Conservation (phyloP, 768 basidiomycete genomes). For the Bullera alba region DNA sequence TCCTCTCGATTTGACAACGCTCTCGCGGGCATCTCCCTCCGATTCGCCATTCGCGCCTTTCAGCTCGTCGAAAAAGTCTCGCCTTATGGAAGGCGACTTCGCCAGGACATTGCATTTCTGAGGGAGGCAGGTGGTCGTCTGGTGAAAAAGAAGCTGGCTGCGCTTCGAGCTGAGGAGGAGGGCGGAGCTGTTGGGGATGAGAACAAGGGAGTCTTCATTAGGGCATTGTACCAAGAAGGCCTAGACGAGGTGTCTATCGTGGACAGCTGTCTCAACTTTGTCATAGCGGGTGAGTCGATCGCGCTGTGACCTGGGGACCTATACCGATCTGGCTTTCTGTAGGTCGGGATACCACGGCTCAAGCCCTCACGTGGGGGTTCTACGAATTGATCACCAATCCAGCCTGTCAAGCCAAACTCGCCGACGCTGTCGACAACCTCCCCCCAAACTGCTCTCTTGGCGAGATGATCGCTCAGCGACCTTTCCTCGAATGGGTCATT, state of each 20-base stretch:
- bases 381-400: constrained; percentile 21
- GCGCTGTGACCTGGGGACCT: background rate
- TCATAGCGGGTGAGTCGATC: constrained; percentile 26
- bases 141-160: background rate
- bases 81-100: background rate
- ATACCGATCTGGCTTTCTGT: background rate
- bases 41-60: constrained; percentile 20
- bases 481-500: constrained; percentile 16
- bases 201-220: background rate
- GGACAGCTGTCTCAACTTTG: constrained; percentile 24
- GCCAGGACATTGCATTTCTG: constrained; percentile 1
- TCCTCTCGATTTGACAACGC: constrained; percentile 16
- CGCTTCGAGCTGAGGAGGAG: background rate
- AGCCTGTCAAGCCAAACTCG: background rate
- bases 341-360: constrained; percentile 34
- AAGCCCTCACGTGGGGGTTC: constrained; percentile 26
- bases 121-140: background rate
- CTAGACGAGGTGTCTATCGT: constrained; percentile 10
- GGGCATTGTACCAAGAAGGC: constrained; percentile 10
- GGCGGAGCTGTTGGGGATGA: background rate
- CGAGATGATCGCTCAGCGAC: constrained; percentile 5
- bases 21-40: constrained; percentile 3
- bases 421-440: constrained; percentile 1
- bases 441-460: background rate
- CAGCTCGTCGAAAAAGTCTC: background rate